phyloP scores from a whole-genome alignment of 176 grass and related monocot species.

The Hyparrhenia diplandra region DNA sequence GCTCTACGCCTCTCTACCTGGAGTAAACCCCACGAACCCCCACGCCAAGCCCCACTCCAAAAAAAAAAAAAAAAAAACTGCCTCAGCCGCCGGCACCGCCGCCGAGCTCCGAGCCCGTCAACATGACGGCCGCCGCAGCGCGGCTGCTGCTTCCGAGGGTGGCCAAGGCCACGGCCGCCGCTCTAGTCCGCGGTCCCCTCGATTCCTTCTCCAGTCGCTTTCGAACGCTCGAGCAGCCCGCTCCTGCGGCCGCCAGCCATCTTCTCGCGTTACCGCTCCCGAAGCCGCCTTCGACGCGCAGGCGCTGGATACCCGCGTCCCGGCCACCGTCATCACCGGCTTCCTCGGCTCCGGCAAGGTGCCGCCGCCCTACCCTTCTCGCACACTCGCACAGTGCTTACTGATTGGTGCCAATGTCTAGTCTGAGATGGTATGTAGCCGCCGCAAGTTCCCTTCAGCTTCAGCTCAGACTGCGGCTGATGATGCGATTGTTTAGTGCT shows the following conservation, averaged over 20 bases:
- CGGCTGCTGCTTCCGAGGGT: slow-evolving; percentile 41
- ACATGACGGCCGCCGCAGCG: slow-evolving; percentile 21
- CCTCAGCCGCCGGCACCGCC: background rate
- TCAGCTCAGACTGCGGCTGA: no score
- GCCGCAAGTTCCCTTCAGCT: no score
- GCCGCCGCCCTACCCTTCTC: background rate
- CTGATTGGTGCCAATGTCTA: background rate
- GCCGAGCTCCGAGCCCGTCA: background rate
- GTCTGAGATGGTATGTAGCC: background rate
- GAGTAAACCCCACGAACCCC: background rate
- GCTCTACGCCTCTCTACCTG: no score
- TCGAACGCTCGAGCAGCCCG: slow-evolving; percentile 7
- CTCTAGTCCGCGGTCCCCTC: slow-evolving; percentile 10
- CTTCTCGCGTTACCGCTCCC: slow-evolving; percentile 18
- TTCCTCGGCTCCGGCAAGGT: slow-evolving; percentile 75
- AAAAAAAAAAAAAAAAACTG: background rate
- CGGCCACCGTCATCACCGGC: slow-evolving; percentile 70
- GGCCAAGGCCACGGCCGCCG: slow-evolving; percentile 6
- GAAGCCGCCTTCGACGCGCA: slow-evolving; percentile 36
- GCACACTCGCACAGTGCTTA: no score
- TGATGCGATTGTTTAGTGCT: no score
- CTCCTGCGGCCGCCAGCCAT: background rate
- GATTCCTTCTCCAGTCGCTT: slow-evolving; percentile 16
- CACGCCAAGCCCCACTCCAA: background rate
- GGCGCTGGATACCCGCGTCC: slow-evolving; percentile 52